phyloP scores from a whole-genome alignment of 1,284 basidiomycete genomes.

The Papiliotrema fonsecae region DNA sequence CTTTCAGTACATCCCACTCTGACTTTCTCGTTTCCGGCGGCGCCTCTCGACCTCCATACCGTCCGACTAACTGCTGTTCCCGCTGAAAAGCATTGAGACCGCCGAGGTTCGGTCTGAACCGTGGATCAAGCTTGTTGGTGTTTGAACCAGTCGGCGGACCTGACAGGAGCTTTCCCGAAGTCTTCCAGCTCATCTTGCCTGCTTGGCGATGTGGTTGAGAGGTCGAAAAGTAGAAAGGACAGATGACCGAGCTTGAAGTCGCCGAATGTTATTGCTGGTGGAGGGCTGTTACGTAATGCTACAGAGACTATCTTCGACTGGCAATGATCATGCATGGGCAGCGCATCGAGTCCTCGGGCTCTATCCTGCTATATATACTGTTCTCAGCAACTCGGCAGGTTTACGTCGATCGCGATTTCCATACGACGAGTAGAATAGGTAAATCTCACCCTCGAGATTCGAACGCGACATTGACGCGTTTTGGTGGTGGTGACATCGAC shows the following conservation, averaged over 20 bases:
- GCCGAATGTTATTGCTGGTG: not conserved
- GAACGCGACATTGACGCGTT: no score
- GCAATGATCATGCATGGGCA: no score
- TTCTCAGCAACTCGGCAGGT: no score
- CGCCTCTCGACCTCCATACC: slow-evolving; percentile 12
- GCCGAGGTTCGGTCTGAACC: slow-evolving; percentile 18
- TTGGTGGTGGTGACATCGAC: no score
- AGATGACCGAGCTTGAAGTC: not conserved
- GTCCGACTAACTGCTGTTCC: slow-evolving; percentile 13
- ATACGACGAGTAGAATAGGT: no score
- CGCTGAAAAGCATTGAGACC: slow-evolving; percentile 22
- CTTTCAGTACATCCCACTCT: slow-evolving; percentile 51
- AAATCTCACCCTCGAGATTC: no score
- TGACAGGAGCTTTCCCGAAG: slow-evolving; percentile 16
- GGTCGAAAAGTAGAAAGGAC: not conserved
- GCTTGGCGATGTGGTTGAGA: not conserved
- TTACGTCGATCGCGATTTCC: no score
- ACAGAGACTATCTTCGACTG: no score
- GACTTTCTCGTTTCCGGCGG: slow-evolving; percentile 6
- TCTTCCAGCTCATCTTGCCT: slow-evolving; percentile 23
- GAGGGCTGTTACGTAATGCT: not conserved
- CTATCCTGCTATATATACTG: no score
- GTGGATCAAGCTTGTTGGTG: slow-evolving; percentile 9
- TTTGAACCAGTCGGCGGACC: slow-evolving; percentile 22
- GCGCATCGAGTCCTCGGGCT: no score